These are phyloP conservation scores for Pyronema omphalodes DNA, from an alignment of 495 filamentous ascomycete genomes.

Conservation along the genomic window DNA sequence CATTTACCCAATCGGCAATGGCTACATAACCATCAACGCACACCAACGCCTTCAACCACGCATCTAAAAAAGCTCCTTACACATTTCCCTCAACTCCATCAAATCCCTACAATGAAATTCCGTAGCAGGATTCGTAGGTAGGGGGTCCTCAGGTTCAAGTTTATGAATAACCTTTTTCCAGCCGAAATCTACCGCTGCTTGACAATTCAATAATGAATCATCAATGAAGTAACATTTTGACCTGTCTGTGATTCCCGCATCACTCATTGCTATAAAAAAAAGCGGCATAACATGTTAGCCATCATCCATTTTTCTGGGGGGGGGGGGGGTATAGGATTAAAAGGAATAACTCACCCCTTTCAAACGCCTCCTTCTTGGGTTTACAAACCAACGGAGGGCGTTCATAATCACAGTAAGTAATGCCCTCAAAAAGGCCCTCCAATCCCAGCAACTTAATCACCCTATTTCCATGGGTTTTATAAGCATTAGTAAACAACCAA, in stretches of 20 bases:
- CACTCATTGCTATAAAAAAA: slow-evolving; percentile 24
- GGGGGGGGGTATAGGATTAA: no score
- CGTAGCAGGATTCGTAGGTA: slow-evolving; percentile 32
- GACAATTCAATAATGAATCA: slow-evolving; percentile 19
- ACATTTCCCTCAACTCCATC: slow-evolving; percentile 16
- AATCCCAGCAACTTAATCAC: slow-evolving; percentile 66
- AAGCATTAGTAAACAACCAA: slow-evolving; percentile 95
- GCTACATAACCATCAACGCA: no score
- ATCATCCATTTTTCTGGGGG: no score
- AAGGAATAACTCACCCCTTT: slow-evolving; percentile 44
- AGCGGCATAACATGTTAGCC: background rate
- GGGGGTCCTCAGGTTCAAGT: slow-evolving; percentile 37
- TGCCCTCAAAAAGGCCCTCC: slow-evolving; percentile 64
- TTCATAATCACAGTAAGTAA: slow-evolving; percentile 80
- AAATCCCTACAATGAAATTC: slow-evolving; percentile 32
- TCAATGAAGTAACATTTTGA: slow-evolving; percentile 23
- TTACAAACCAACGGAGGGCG: slow-evolving; percentile 56
- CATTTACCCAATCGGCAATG: no score
- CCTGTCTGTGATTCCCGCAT: slow-evolving; percentile 26
- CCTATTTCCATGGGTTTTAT: slow-evolving; percentile 65
- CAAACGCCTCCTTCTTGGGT: slow-evolving; percentile 65
- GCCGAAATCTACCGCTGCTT: slow-evolving; percentile 18
- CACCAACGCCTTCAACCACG: no score
- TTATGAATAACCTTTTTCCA: slow-evolving; percentile 40
- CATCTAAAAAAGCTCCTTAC: slow-evolving; percentile 19